Percentiles rank a stretch among this genome's conserved stretches.
Conservation (phyloP, 1,139 yeast genomes). For the Kodamaea alishanica region DNA sequence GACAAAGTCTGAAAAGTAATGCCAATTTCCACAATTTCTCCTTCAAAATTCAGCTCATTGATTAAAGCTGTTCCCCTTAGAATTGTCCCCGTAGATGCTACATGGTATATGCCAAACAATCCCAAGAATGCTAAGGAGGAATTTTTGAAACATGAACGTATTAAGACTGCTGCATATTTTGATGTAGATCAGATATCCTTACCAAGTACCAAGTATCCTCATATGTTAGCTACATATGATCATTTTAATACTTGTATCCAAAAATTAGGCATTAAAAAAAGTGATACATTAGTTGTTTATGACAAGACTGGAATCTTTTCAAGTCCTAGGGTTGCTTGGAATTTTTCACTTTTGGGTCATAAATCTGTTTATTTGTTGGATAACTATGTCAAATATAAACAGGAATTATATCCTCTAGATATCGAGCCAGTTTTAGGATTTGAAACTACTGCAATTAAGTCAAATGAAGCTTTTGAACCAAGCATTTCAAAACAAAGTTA, state of each 20-base stretch:
- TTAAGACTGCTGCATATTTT: conserved; percentile 69
- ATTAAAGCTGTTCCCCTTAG: conserved; percentile 21
- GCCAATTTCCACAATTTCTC: conserved; percentile 15
- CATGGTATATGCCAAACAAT: conserved; percentile 87
- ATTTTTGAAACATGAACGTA: conserved; percentile 51
- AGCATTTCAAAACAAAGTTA: conserved; percentile 21
- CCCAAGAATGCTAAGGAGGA: conserved; percentile 59
- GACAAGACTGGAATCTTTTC: conserved; percentile 83
- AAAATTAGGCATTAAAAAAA: conserved; percentile 40
- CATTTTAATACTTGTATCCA: conserved; percentile 54
- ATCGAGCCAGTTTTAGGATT: conserved; percentile 8
- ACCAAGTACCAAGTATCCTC: conserved; percentile 64
- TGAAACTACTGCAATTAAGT: conserved; percentile 3
- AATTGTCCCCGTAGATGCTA: conserved; percentile 74
- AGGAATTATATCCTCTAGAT: conserved; percentile 25
- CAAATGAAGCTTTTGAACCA: conserved; percentile 19
- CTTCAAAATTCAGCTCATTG: conserved; percentile 20
- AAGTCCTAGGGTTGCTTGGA: conserved; percentile 91
- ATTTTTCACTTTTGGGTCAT: conserved; percentile 75
- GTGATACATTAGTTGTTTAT: conserved; percentile 72
- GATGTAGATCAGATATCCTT: conserved; percentile 74
- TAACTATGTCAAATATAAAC: conserved; percentile 54
- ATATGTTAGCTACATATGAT: conserved; percentile 71
- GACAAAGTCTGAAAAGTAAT: not conserved
- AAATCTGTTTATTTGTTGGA: conserved; percentile 61